phyloP scores from a whole-genome alignment of 2,329 filamentous ascomycete species.

The Epichloe festucae region DNA sequence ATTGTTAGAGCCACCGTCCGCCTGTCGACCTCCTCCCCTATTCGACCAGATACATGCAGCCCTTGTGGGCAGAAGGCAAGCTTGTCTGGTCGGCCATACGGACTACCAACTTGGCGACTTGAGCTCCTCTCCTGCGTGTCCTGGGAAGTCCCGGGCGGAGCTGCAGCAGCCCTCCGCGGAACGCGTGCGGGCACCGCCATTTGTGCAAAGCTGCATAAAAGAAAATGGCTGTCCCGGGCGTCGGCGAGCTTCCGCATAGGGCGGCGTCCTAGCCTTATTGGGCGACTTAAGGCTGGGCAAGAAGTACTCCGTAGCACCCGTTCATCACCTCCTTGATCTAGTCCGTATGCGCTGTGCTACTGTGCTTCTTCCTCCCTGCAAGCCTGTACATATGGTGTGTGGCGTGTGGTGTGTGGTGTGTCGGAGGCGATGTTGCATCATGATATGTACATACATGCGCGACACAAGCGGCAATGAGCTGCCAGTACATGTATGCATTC shows the following conservation, averaged over 20 bases:
- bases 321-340: too few relatives aligned
- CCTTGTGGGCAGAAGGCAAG: not conserved
- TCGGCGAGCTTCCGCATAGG: too few relatives aligned
- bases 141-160: not conserved
- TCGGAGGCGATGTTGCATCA: not conserved
- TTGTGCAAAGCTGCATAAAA: too few relatives aligned
- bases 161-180: not conserved
- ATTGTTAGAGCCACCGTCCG: too few relatives aligned
- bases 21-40: not conserved
- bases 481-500: not conserved
- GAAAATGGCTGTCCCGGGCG: too few relatives aligned
- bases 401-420: not conserved
- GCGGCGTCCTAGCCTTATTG: too few relatives aligned
- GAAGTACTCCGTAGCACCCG: too few relatives aligned
- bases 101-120: not conserved
- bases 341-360: too few relatives aligned
- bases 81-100: not conserved
- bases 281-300: too few relatives aligned
- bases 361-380: too few relatives aligned
- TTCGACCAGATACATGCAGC: not conserved
- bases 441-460: not conserved
- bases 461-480: not conserved
- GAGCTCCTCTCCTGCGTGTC: not conserved
- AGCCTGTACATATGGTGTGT: too few relatives aligned
- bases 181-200: too few relatives aligned